A percentile compares a stretch with the other conserved stretches of the same genome.
phyloP scores from a whole-genome alignment of 2,329 filamentous ascomycete genomes.

The Pseudogymnoascus sp. region DNA sequence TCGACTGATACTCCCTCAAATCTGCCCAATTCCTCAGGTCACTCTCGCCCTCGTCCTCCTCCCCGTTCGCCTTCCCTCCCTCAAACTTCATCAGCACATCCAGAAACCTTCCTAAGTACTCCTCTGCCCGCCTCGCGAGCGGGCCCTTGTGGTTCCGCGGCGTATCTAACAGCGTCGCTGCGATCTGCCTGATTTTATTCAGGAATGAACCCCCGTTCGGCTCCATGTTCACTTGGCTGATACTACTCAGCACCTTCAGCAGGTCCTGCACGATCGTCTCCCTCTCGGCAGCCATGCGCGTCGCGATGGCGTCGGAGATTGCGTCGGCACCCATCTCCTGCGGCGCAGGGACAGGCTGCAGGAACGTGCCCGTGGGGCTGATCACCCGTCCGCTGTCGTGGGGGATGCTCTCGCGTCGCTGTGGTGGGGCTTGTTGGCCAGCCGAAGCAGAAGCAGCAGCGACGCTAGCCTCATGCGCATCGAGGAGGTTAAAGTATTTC shows the following conservation, averaged over 20 bases:
- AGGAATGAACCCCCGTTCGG: constrained; percentile 59
- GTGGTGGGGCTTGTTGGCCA: constrained; percentile 15
- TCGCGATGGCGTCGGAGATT: constrained; percentile 32
- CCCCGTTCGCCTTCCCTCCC: constrained; percentile 17
- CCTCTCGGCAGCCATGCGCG: constrained; percentile 61
- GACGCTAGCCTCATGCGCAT: constrained; percentile 40
- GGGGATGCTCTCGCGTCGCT: not conserved
- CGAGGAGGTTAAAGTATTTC: constrained; percentile 70
- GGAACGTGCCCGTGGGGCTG: constrained; percentile 20
- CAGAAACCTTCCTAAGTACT: constrained; percentile 63
- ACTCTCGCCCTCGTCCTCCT: constrained; percentile 59
- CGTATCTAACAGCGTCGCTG: constrained; percentile 65
- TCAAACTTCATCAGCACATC: constrained; percentile 69
- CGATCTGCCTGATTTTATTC: constrained; percentile 77
- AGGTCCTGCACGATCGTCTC: constrained; percentile 76
- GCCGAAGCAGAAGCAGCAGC: constrained; percentile 8
- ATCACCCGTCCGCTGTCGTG: constrained; percentile 17
- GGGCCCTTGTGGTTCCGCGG: constrained; percentile 44
- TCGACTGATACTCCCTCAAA: constrained; percentile 66
- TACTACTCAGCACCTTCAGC: constrained; percentile 63
- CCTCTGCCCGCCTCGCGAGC: constrained; percentile 52
- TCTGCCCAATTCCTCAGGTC: constrained; percentile 73
- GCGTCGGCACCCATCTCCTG: constrained; percentile 34
- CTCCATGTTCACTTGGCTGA: constrained; percentile 80
- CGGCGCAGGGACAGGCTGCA: constrained; percentile 13